Conservation (phyloP, 345 rosid genomes). For the Euphorbia peplus region DNA sequence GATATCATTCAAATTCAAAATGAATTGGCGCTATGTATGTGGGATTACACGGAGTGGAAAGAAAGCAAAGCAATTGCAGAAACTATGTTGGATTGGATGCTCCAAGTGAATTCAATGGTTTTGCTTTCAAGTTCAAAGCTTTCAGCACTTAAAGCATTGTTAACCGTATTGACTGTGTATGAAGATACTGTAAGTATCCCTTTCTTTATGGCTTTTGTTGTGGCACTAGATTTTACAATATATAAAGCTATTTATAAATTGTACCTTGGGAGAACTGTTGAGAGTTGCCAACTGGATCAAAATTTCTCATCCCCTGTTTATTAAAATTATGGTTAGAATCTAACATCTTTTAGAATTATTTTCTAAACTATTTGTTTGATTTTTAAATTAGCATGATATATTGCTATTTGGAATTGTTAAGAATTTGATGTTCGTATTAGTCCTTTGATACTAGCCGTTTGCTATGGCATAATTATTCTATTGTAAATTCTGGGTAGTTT, state of each 20-base stretch:
- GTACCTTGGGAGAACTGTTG: neutral
- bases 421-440: neutral
- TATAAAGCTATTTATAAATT: slow-evolving; percentile 7
- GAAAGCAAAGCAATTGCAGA: slow-evolving; percentile 56
- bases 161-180: slow-evolving; percentile 49
- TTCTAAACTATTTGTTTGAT: neutral
- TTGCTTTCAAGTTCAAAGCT: slow-evolving; percentile 63
- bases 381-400: neutral
- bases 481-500: neutral
- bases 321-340: neutral
- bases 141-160: slow-evolving; percentile 57
- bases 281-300: neutral
- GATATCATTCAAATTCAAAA: slow-evolving; percentile 42
- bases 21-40: slow-evolving; percentile 58
- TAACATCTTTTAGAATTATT: neutral
- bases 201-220: slow-evolving; percentile 14
- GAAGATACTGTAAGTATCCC: slow-evolving; percentile 61
- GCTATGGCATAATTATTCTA: neutral
- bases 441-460: neutral
- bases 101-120: slow-evolving; percentile 59
- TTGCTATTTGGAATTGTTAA: neutral
- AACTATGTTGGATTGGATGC: slow-evolving; percentile 59
- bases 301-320: too few species aligned
- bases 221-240: slow-evolving; percentile 5
- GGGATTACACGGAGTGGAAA: slow-evolving; percentile 86